Evolutionary conservation across 306 rosid species (phyloP), one percentile per base, ranked within the genome.

Genomic region (Sicyos baderoa): DNA sequence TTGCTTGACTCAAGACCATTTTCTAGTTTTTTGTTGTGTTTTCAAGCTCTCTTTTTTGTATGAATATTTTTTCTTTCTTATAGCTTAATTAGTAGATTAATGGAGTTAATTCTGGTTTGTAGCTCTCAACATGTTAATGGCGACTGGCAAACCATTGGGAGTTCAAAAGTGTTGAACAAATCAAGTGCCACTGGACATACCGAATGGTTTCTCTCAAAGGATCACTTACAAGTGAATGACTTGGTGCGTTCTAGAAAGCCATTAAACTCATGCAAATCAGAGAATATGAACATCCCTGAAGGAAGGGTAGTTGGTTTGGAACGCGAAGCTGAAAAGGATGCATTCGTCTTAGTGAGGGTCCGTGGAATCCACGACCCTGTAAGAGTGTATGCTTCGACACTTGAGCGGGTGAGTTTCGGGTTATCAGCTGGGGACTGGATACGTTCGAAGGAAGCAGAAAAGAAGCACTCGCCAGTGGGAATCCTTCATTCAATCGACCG

Each of bases 401-500:
- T 89, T 13, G 97, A 93, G 70, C 87, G 97, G 6, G 85, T 89
- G 74, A 86, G 91, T 47, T 77, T 74, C 53, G 97, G 96, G 69
- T 68, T 89, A 82, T 89, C 93, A 68, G 84, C 88, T 57, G 91
- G 96, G 42, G 91, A 88, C 68, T 89, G 97, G 97, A 83, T 93
- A 14, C 79, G 87, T 8, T 52, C 81, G 69, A 89, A 79, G 84
- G 86, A 85, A 17, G 87, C 79, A 71, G 78, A 77, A 8, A 78
- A 76, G 80, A 87, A 88, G 54, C 94, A 86, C 82, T 89, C 95
- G 0, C 91, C 88, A 0, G 91, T 92, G 11, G 98, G 98, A 23
- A 85, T 89, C 76, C 80, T 92, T 53, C 98, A 92, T 75, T 81
- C 93, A 63, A 79, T 92, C 68, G 58, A 70, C 13, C 93, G 95